Evolutionary conservation across 148 eudicot genomes (phyloP).

Genomic region (Pharnaceum exiguum): DNA sequence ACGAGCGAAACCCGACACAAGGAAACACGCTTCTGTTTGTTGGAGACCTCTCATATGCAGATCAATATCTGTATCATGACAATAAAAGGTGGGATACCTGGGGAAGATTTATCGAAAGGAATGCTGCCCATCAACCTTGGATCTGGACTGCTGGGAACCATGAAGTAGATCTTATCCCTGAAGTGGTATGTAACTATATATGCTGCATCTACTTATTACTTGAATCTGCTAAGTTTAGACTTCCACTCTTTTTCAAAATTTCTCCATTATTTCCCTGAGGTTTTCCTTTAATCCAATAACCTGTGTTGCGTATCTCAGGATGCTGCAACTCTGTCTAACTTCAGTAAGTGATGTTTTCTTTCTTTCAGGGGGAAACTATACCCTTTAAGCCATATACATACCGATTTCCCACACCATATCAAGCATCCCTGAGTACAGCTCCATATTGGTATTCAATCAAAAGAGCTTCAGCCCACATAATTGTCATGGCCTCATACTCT

Average conservation of each 20-base stretch:
- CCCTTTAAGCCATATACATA: conserved; percentile 81
- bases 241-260: no score
- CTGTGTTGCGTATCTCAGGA: neutral
- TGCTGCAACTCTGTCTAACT: neutral
- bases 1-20: conserved; percentile 52
- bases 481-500: conserved; percentile 82
- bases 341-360: neutral
- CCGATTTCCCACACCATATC: conserved; percentile 50
- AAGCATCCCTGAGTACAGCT: conserved; percentile 64
- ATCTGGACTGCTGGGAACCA: conserved; percentile 85
- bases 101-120: conserved; percentile 79
- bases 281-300: neutral
- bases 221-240: no score
- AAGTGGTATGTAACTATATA: conserved; percentile 34
- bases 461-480: conserved; percentile 80
- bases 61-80: conserved; percentile 57
- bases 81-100: conserved; percentile 88
- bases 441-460: conserved; percentile 90
- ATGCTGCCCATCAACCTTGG: conserved; percentile 80
- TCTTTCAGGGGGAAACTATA: conserved; percentile 63
- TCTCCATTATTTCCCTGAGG: neutral
- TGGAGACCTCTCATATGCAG: conserved; percentile 84
- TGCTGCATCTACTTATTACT: no score
- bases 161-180: conserved; percentile 60
- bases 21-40: conserved; percentile 64